phyloP scores from a whole-genome alignment of 352 stramenopile species.

The Phytophthora vignae region DNA sequence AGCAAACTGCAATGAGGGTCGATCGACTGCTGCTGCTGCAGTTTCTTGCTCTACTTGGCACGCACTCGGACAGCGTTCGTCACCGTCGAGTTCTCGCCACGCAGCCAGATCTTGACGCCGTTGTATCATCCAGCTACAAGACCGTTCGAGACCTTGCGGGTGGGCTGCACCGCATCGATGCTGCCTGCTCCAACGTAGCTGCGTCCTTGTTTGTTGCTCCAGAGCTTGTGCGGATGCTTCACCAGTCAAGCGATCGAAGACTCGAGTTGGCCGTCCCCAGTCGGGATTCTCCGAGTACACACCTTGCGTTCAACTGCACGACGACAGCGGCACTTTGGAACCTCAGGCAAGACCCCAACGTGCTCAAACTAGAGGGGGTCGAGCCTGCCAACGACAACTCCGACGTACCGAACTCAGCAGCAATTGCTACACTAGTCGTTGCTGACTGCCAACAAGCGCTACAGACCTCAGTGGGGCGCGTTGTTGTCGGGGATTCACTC shows the following conservation, averaged over 20 bases:
- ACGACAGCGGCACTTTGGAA: constrained; percentile 25
- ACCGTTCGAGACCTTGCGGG: constrained; percentile 15
- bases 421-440: background rate
- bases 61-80: constrained; percentile 6
- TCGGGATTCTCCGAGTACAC: constrained; percentile 12
- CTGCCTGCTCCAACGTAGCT: constrained; percentile 15
- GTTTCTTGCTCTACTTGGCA: background rate
- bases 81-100: constrained; percentile 11
- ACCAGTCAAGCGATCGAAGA: background rate
- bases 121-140: constrained; percentile 17
- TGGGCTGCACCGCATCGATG: constrained; percentile 11
- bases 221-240: background rate
- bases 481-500: constrained; percentile 20
- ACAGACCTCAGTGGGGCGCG: constrained; percentile 6
- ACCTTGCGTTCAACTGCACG: constrained; percentile 34
- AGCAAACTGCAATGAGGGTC: constrained; percentile 1
- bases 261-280: background rate
- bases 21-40: constrained; percentile 2
- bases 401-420: background rate
- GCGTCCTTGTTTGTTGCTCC: constrained; percentile 16
- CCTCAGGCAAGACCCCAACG: constrained; percentile 21
- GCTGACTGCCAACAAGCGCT: constrained; percentile 6
- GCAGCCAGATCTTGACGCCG: background rate
- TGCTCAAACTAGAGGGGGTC: constrained; percentile 19
- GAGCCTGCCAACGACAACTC: background rate